Percentiles rank a stretch among this genome's conserved stretches.
phyloP scores from a whole-genome alignment of 345 rosid species.

The Salix purpurea region DNA sequence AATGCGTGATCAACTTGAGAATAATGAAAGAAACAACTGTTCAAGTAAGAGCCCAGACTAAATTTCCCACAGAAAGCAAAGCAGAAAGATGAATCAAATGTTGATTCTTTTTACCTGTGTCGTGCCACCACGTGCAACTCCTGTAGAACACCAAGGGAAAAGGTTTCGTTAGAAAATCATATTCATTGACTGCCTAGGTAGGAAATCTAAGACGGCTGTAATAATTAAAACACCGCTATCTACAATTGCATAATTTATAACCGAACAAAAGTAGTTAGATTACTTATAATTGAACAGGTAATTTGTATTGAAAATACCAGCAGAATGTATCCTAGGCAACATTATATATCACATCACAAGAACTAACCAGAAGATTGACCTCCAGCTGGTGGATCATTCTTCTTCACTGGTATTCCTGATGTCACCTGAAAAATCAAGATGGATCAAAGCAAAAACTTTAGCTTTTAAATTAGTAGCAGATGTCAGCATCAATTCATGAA shows the following conservation, averaged over 20 bases:
- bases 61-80: not conserved
- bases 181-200: not conserved
- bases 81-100: not conserved
- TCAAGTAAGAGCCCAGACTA: not conserved
- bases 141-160: conserved; percentile 24
- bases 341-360: not conserved
- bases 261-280: not conserved
- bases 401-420: conserved; percentile 43
- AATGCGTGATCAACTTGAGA: not conserved
- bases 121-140: conserved; percentile 16
- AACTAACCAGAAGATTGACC: conserved; percentile 63
- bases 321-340: not conserved
- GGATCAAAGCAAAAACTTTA: not conserved
- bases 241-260: not conserved
- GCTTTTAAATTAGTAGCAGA: not conserved
- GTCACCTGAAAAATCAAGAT: conserved; percentile 35
- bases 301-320: not conserved
- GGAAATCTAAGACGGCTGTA: not conserved
- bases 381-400: conserved; percentile 29
- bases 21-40: not conserved
- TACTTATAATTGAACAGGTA: not conserved
- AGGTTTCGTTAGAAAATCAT: not conserved
- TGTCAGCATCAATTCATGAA: not conserved
- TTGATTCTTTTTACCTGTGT: conserved; percentile 39
- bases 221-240: not conserved